A percentile compares a stretch with the other conserved stretches of the same genome.
Evolutionary conservation across 306 rosid genomes (phyloP).

Genomic region (Inga laurina): DNA sequence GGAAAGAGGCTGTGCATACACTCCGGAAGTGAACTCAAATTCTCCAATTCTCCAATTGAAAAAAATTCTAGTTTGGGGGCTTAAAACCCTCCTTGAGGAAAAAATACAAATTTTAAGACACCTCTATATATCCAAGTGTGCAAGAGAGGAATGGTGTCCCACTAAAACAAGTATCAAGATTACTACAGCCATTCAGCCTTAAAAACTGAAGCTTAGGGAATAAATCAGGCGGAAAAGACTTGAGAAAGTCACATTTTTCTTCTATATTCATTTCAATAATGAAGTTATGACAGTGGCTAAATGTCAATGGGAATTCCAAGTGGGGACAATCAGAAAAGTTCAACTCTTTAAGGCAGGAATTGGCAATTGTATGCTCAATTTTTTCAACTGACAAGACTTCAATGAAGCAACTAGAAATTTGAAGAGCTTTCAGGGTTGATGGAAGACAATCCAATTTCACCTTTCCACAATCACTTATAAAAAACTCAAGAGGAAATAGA

Average conservation of each 20-base stretch:
- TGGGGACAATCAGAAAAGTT: background rate
- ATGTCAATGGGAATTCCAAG: too few relatives aligned
- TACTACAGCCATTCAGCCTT: background rate
- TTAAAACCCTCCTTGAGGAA: background rate
- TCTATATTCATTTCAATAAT: too few relatives aligned
- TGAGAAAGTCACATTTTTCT: too few relatives aligned
- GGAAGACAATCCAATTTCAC: background rate
- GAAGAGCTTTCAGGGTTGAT: background rate
- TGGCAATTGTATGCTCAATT: background rate
- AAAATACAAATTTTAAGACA: conserved; percentile 2
- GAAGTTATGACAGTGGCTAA: too few relatives aligned
- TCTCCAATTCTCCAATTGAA: background rate
- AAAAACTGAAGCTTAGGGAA: too few relatives aligned
- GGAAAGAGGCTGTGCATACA: background rate
- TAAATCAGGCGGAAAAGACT: too few relatives aligned
- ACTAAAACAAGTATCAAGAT: background rate
- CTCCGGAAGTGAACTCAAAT: background rate
- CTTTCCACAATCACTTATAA: background rate
- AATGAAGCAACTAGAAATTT: background rate
- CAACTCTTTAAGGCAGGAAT: background rate
- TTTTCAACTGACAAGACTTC: background rate
- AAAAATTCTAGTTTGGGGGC: background rate
- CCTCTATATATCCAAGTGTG: rapidly evolving
- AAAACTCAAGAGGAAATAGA: too few relatives aligned
- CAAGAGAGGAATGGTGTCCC: background rate